Conservation (phyloP, 495 filamentous ascomycete genomes). For the Lasiosphaeria miniovina region DNA sequence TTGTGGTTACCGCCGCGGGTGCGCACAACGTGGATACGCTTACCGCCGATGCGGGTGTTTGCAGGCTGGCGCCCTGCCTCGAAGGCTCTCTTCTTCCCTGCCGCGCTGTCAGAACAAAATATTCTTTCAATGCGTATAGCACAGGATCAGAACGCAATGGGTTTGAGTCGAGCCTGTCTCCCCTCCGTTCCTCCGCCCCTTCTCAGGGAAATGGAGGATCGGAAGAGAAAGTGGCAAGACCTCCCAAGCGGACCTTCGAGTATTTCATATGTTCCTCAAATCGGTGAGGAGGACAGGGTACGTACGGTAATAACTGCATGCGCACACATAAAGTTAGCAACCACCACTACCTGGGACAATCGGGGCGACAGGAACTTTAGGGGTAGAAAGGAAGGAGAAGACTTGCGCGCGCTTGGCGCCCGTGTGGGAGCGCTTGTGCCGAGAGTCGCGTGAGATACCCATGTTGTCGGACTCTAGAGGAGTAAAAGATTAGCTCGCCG, state of each 20-base stretch:
- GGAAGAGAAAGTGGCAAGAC: constrained; percentile 14
- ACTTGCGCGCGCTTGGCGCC: constrained; percentile 83
- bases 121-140: constrained; percentile 35
- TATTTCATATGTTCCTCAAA: constrained; percentile 17
- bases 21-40: constrained; percentile 98
- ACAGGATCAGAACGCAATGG: constrained; percentile 63
- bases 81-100: constrained; percentile 88
- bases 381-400: constrained; percentile 3
- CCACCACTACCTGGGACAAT: not conserved
- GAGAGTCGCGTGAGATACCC: constrained; percentile 99
- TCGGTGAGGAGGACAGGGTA: constrained; percentile 19
- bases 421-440: constrained; percentile 97
- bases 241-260: constrained; percentile 55
- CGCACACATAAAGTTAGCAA: constrained; percentile 22
- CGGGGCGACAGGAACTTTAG: not conserved
- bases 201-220: too few species aligned
- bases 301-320: constrained; percentile 35
- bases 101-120: constrained; percentile 33
- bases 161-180: constrained; percentile 9
- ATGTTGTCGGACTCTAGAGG: constrained; percentile 56
- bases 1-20: constrained; percentile 99
- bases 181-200: too few species aligned
- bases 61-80: constrained; percentile 98
- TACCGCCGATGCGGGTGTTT: constrained; percentile 97
- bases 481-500: constrained; percentile 13